These are phyloP conservation scores for Oryza australiensis DNA, from an alignment of 176 grass and related monocot genomes.

Conservation along the genomic window DNA sequence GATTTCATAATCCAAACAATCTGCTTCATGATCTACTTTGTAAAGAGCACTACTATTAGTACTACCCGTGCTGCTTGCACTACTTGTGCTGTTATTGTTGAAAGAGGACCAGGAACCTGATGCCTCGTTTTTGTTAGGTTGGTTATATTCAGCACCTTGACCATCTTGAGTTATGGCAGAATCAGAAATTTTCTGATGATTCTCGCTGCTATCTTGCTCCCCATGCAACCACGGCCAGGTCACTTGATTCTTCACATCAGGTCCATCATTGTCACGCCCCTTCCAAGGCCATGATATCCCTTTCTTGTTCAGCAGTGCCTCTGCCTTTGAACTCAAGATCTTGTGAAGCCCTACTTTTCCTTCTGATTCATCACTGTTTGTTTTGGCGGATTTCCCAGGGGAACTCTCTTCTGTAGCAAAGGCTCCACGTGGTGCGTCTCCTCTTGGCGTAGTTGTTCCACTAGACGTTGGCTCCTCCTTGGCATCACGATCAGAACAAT, in stretches of 20 bases:
- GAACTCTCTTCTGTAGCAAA: conserved; percentile 45
- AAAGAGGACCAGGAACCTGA: conserved; percentile 91
- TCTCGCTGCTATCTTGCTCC: conserved; percentile 60
- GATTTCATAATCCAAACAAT: conserved; percentile 99
- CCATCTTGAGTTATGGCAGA: conserved; percentile 43
- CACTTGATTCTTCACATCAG: conserved; percentile 58
- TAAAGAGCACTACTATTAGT: conserved; percentile 82
- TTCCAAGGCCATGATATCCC: conserved; percentile 95
- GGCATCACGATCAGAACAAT: conserved; percentile 56
- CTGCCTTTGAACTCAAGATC: conserved; percentile 90
- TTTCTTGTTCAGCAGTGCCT: conserved; percentile 82
- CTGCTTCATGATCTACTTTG: conserved; percentile 80
- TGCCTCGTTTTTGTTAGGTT: conserved; percentile 57
- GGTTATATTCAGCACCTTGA: conserved; percentile 53
- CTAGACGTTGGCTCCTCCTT: conserved; percentile 69
- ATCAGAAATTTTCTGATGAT: conserved; percentile 58
- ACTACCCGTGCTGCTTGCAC: conserved; percentile 89
- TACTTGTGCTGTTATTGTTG: conserved; percentile 93
- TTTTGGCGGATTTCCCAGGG: conserved; percentile 52
- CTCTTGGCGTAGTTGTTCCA: conserved; percentile 66
- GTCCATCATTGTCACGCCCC: conserved; percentile 62
- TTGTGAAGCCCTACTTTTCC: conserved; percentile 72
- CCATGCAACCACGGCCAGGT: conserved; percentile 69
- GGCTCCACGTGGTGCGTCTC: conserved; percentile 43
- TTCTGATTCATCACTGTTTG: conserved; percentile 62